phyloP scores from a whole-genome alignment of 306 rosid genomes.

The Medicago arabica region DNA sequence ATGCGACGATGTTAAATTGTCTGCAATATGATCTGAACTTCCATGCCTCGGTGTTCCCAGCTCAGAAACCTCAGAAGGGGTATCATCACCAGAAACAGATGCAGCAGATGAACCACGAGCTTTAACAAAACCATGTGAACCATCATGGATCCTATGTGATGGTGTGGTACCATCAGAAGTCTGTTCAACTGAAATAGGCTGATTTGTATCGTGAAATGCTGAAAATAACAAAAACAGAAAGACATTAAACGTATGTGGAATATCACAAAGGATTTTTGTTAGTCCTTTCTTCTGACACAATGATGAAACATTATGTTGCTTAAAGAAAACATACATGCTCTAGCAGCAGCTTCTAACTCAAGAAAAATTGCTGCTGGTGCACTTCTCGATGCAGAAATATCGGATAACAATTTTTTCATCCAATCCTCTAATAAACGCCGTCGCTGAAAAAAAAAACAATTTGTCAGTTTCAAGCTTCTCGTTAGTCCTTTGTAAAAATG shows the following conservation, averaged over 20 bases:
- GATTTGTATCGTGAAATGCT: constrained; percentile 66
- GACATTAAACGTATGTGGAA: constrained; percentile 28
- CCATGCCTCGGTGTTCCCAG: constrained; percentile 59
- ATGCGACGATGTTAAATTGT: constrained; percentile 47
- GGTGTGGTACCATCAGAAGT: constrained; percentile 51
- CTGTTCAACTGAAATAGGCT: constrained; percentile 51
- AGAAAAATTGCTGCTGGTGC: constrained; percentile 78
- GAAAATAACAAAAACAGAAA: constrained; percentile 47
- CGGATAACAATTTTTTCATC: constrained; percentile 81
- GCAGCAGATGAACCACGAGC: constrained; percentile 36
- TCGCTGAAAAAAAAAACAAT: constrained; percentile 66
- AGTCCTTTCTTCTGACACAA: not conserved
- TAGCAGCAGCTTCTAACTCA: constrained; percentile 97
- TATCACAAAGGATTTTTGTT: not conserved
- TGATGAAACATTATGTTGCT: constrained; percentile 19
- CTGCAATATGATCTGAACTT: constrained; percentile 50
- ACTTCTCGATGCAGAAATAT: constrained; percentile 88
- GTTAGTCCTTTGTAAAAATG: not conserved
- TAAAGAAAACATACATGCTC: constrained; percentile 71
- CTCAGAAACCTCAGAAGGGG: constrained; percentile 65
- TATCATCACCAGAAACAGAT: constrained; percentile 63
- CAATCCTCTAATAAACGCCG: constrained; percentile 78
- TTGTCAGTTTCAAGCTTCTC: constrained; percentile 40
- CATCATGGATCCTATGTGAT: constrained; percentile 48
- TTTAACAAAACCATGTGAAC: constrained; percentile 51